Evolutionary conservation across 1,284 basidiomycete species (phyloP), one percentile per base, ranked within the genome.

Genomic region (Puccinia hordei): DNA sequence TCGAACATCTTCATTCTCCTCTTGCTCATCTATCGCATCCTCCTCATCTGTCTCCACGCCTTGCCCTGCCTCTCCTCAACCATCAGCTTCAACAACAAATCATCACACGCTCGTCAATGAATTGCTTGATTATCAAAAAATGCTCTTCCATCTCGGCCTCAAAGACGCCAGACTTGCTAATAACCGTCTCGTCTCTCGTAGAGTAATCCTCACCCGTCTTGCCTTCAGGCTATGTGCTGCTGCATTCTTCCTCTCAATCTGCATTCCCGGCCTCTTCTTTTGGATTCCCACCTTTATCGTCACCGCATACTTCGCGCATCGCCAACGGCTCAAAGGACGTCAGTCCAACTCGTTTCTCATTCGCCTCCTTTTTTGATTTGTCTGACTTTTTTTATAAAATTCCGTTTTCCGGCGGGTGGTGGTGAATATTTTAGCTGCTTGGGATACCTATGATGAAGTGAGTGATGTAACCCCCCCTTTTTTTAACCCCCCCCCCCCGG

Each of bases 211-310:
- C 17, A 88, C 87, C 74, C 88, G 93, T 74, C 88, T 93, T 85
- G 17, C 88, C 77, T 86, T 93, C 80, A 89, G 94, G 75, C 84
- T 91, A 69, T 81, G 86, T 38, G 90, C 91, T 90, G 87, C 90
- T 33, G 82, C 90, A 81, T 87, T 90, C 85, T 88, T 97, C 83
- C 86, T 92, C 84, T 83, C 88, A 51, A 86, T 95, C 84, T 91
- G 92, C 75, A 84, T 93, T 71, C 90, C 94, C n/a, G 92, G 94
- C 65, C 88, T 95, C 80, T 76, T 91, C 73, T 88, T 97, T 82
- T 92, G 93, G 94, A 82, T 91, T 75, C 90, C 92, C 12, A 86
- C 94, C 72, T 91, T 94, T 85, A 76, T 87, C 81, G 89, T 91
- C 72, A 89, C 91, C 15, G 88, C 90, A 83, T 88, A 89, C 83